Conservation (phyloP, 768 basidiomycete species). For the Chalciporus piperatus region DNA sequence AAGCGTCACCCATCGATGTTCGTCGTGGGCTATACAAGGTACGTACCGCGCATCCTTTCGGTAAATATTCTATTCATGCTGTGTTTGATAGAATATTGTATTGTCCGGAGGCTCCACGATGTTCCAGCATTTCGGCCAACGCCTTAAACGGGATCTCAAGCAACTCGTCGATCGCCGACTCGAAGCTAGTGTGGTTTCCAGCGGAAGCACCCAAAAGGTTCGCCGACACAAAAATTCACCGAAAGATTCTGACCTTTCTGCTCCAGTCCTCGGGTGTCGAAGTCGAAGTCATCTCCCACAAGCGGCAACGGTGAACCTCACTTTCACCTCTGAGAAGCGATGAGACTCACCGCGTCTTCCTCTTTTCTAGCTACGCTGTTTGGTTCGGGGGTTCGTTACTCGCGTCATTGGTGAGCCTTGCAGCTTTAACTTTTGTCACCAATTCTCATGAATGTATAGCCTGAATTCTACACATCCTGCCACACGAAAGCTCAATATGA, state of each 20-base stretch:
- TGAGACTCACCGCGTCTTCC: constrained; percentile 7
- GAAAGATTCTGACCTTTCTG: constrained; percentile 2
- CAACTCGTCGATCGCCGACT: constrained; percentile 90
- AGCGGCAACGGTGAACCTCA: constrained; percentile 76
- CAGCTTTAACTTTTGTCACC: neutral
- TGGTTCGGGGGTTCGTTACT: constrained; percentile 98
- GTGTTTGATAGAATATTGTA: constrained; percentile 80
- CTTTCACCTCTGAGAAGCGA: neutral
- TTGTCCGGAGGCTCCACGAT: constrained; percentile 96
- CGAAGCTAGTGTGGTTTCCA: constrained; percentile 68
- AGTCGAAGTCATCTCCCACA: constrained; percentile 98
- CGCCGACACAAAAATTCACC: constrained; percentile 13
- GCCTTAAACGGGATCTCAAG: constrained; percentile 93
- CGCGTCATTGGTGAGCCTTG: constrained; percentile 74
- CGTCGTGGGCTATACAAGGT: constrained; percentile 96
- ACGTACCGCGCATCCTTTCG: neutral
- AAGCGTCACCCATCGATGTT: constrained; percentile 94
- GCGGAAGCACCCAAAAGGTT: constrained; percentile 77
- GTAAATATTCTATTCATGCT: neutral
- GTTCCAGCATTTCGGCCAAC: constrained; percentile 98
- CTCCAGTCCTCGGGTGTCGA: constrained; percentile 91
- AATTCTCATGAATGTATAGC: constrained; percentile 42
- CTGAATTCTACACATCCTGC: constrained; percentile 93
- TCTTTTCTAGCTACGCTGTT: constrained; percentile 70
- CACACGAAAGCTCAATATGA: constrained; percentile 95